phyloP scores from a whole-genome alignment of 805 yeast species.

The Saturnispora dispora region DNA sequence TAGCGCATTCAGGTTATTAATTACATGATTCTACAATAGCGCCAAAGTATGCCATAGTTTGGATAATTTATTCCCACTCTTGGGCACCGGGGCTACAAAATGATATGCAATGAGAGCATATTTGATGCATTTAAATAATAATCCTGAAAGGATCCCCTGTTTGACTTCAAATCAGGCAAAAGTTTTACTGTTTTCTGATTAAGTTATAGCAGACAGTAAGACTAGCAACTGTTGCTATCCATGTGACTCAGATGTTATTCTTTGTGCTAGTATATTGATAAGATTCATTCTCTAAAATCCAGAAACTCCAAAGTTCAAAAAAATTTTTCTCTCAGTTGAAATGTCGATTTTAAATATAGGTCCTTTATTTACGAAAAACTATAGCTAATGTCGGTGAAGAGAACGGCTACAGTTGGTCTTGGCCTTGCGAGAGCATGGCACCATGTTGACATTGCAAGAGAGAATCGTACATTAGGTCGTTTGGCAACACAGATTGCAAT shows the following conservation, averaged over 20 bases:
- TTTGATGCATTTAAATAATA: too few species aligned
- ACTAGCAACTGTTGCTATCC: too few species aligned
- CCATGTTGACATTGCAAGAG: slow-evolving; percentile 83
- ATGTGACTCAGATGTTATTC: too few species aligned
- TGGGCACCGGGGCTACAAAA: not conserved
- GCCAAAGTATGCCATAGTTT: too few species aligned
- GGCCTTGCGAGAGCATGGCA: slow-evolving; percentile 85
- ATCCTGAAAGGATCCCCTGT: too few species aligned
- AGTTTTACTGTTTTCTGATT: too few species aligned
- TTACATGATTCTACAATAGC: too few species aligned
- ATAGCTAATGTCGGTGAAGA: slow-evolving; percentile 35
- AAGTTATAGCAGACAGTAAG: too few species aligned
- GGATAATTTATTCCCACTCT: not conserved
- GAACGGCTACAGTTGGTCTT: slow-evolving; percentile 32
- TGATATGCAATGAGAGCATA: not conserved
- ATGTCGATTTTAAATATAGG: not conserved
- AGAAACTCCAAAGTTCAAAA: not conserved
- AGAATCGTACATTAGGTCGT: slow-evolving; percentile 82
- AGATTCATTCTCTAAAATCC: not conserved
- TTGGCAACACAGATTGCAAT: slow-evolving; percentile 83
- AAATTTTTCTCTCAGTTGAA: not conserved
- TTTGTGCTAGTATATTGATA: not conserved
- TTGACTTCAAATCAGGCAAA: too few species aligned
- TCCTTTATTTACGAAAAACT: not conserved
- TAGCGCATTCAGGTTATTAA: not conserved